Percentiles rank a stretch among this genome's conserved stretches.
These are phyloP conservation scores for Pleurotus citrinopileatus DNA, from an alignment of 768 basidiomycete species.

Conservation along the genomic window DNA sequence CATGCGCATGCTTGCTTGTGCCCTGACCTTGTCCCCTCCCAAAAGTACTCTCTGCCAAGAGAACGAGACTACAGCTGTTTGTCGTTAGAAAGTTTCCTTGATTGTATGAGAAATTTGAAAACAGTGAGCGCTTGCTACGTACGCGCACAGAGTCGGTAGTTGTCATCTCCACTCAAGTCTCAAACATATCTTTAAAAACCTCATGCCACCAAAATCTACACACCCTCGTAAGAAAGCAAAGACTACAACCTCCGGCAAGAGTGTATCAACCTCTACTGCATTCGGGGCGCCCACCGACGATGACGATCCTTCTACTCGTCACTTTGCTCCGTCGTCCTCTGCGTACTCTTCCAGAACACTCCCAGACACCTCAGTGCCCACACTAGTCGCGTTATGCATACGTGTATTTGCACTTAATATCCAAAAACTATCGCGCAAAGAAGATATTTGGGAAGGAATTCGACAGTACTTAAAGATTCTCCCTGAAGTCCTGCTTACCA, in stretches of 20 bases:
- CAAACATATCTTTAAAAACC: no score
- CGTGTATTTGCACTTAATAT: constrained; percentile 49
- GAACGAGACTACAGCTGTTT: no score
- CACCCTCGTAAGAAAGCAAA: constrained; percentile 2
- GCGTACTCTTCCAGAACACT: constrained; percentile 45
- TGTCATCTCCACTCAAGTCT: no score
- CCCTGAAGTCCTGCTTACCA: constrained; percentile 50
- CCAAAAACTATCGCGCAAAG: constrained; percentile 29
- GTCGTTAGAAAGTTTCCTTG: no score
- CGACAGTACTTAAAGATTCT: constrained; percentile 40
- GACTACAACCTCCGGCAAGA: neutral
- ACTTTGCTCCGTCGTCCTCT: constrained; percentile 44
- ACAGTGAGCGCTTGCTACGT: no score
- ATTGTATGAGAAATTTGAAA: no score
- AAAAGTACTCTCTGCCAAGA: no score
- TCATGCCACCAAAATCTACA: constrained; percentile 5
- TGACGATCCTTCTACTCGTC: constrained; percentile 33
- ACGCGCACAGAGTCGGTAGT: no score
- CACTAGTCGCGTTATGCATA: constrained; percentile 48
- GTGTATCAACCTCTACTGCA: constrained; percentile 6
- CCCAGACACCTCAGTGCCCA: constrained; percentile 31
- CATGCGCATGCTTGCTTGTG: no score
- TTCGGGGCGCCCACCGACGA: constrained; percentile 46
- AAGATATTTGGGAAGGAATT: constrained; percentile 37
- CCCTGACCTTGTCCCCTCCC: no score